phyloP scores from a whole-genome alignment of 140 eudicot genomes.

The Stevia rebaudiana region DNA sequence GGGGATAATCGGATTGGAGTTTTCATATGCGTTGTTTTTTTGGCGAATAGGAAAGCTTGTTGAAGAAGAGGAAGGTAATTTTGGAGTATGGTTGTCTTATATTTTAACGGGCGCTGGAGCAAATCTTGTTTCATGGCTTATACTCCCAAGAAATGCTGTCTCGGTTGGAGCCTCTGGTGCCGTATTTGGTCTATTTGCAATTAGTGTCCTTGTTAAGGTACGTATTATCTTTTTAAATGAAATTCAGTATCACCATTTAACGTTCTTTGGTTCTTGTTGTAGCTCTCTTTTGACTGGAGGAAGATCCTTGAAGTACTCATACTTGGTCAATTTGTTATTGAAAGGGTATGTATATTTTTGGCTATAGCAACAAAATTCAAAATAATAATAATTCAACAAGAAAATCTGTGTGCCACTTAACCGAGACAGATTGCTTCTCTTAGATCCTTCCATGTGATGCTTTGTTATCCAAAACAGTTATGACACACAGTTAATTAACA shows the following conservation, averaged over 20 bases:
- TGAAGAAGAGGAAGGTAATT: conserved; percentile 97
- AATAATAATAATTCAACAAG: too few species aligned
- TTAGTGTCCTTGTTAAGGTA: conserved; percentile 98
- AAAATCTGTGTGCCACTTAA: neutral
- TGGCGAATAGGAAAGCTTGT: conserved; percentile 75
- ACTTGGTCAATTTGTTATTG: conserved; percentile 87
- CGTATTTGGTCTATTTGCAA: conserved; percentile 93
- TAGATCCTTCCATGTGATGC: neutral
- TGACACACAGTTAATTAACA: neutral
- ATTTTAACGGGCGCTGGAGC: conserved; percentile 95
- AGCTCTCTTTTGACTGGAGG: conserved; percentile 99
- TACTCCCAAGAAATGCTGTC: conserved; percentile 95
- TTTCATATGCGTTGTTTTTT: neutral
- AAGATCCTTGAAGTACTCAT: conserved; percentile 97
- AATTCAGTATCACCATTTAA: neutral
- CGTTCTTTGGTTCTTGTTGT: conserved; percentile 14
- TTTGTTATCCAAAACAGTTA: neutral
- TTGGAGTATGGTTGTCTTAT: conserved; percentile 87
- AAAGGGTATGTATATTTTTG: conserved; percentile 55
- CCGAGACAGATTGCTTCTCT: neutral
- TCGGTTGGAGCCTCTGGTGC: conserved; percentile 99
- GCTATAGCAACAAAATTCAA: too few species aligned
- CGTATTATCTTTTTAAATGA: neutral
- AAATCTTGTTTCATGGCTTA: conserved; percentile 91
- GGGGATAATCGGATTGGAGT: too few species aligned